Percentiles rank a stretch among this genome's conserved stretches.
Evolutionary conservation across 768 basidiomycete genomes (phyloP).

Genomic region (Hysterangium stoloniferum): DNA sequence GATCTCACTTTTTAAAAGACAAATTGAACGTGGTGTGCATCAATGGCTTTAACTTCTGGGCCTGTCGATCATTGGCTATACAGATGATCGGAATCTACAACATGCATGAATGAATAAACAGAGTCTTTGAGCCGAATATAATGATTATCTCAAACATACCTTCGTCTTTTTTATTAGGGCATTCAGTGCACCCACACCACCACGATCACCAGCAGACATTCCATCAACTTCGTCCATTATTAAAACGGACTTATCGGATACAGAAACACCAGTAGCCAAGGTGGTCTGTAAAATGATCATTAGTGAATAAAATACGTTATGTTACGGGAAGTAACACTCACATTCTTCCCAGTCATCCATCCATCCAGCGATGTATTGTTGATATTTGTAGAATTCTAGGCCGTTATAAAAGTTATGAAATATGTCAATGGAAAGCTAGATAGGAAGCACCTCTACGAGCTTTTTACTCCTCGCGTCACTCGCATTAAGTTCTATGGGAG

Average conservation of each 20-base stretch:
- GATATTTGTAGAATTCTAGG: slow-evolving; percentile 80
- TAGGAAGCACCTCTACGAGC: slow-evolving; percentile 69
- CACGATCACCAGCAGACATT: slow-evolving; percentile 96
- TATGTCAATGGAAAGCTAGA: no score
- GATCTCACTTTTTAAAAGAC: slow-evolving; percentile 63
- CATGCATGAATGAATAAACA: not conserved
- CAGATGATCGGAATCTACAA: slow-evolving; percentile 90
- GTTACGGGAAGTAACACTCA: slow-evolving; percentile 19
- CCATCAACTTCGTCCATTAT: slow-evolving; percentile 99
- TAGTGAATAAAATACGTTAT: not conserved
- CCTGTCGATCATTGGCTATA: slow-evolving; percentile 85
- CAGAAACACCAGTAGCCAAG: slow-evolving; percentile 61
- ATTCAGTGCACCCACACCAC: slow-evolving; percentile 91
- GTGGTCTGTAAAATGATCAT: slow-evolving; percentile 32
- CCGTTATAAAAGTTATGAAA: not conserved
- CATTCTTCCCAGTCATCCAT: slow-evolving; percentile 58
- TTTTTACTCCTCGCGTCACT: slow-evolving; percentile 96
- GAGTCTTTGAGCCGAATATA: not conserved
- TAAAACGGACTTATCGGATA: slow-evolving; percentile 76
- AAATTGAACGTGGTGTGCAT: slow-evolving; percentile 62
- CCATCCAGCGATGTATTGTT: slow-evolving; percentile 85
- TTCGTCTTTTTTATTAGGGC: slow-evolving; percentile 89
- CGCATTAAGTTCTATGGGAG: slow-evolving; percentile 92
- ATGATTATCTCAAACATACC: slow-evolving; percentile 44
- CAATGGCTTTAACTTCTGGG: slow-evolving; percentile 90